Percentiles rank a stretch among this genome's conserved stretches.
phyloP scores from a whole-genome alignment of 2,329 filamentous ascomycete genomes.

The Monilinia fructicola region DNA sequence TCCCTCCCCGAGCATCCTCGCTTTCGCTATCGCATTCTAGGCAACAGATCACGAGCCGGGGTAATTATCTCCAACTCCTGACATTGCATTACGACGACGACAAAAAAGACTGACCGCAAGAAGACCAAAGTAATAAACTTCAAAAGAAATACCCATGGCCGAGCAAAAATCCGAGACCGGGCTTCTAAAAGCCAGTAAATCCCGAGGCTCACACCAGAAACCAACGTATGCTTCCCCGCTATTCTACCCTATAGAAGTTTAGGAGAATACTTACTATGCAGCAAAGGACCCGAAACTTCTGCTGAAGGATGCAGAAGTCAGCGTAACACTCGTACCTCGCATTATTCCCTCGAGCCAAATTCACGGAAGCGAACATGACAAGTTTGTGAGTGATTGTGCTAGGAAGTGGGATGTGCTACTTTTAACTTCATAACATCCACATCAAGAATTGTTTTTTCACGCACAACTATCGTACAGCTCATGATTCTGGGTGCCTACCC shows the following conservation, averaged over 20 bases:
- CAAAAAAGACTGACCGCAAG: too few relatives aligned
- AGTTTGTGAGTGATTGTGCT: neutral
- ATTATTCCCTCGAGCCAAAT: slow-evolving; percentile 10
- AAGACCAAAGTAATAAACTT: too few relatives aligned
- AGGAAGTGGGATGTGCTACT: too few relatives aligned
- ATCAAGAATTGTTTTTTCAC: too few relatives aligned
- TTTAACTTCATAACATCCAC: neutral
- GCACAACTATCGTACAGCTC: neutral
- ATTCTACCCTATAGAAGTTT: neutral
- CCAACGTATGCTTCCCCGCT: too few relatives aligned
- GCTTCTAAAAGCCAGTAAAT: neutral
- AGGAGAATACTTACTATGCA: neutral
- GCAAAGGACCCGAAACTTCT: neutral
- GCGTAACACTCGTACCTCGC: slow-evolving; percentile 11
- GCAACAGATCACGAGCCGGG: neutral
- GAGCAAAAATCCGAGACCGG: too few relatives aligned
- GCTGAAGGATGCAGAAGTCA: slow-evolving; percentile 2
- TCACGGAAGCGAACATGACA: slow-evolving; percentile 7
- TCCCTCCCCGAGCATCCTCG: neutral
- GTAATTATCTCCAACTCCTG: neutral
- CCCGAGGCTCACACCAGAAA: neutral
- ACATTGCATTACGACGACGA: neutral
- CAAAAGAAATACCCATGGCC: too few relatives aligned
- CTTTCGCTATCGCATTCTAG: neutral
- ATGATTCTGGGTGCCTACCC: neutral